Conservation (phyloP, 1,139 yeast genomes). For the Debaryomycetaceae sp. region DNA sequence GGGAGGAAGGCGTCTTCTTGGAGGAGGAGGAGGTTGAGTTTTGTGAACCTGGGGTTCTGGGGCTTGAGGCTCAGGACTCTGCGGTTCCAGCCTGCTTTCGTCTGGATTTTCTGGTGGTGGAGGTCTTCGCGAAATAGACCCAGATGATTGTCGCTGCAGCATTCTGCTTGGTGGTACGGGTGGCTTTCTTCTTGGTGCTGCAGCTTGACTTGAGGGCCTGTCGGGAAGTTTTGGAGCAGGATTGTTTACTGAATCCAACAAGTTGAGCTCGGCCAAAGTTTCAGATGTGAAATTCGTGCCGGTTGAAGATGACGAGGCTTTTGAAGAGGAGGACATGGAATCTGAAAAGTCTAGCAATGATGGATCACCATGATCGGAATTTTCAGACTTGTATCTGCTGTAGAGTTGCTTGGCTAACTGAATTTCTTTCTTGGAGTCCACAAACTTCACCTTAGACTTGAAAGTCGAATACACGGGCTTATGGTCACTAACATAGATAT, state of each 20-base stretch:
- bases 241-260: constrained; percentile 27
- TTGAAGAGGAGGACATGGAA: constrained; percentile 13
- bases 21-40: constrained; percentile 28
- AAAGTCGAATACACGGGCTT: constrained; percentile 86
- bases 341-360: constrained; percentile 19
- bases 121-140: constrained; percentile 1
- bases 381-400: constrained; percentile 28
- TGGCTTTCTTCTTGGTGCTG: constrained; percentile 25
- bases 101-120: neutral
- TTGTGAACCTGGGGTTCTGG: too few relatives aligned
- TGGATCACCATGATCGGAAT: constrained; percentile 18
- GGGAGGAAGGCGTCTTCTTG: constrained; percentile 15
- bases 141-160: constrained; percentile 6
- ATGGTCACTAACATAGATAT: constrained; percentile 76
- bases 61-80: constrained; percentile 4
- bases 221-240: constrained; percentile 18
- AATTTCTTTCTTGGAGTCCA: constrained; percentile 43
- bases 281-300: constrained; percentile 21
- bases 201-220: constrained; percentile 13
- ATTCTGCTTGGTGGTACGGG: constrained; percentile 36
- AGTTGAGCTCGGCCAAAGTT: constrained; percentile 35
- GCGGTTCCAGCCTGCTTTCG: constrained; percentile 5
- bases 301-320: constrained; percentile 10
- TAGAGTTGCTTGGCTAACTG: constrained; percentile 31
- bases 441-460: constrained; percentile 57